These are phyloP conservation scores for Actinomortierella ambigua DNA, from an alignment of 371 early-diverging fungal genomes.

Conservation along the genomic window DNA sequence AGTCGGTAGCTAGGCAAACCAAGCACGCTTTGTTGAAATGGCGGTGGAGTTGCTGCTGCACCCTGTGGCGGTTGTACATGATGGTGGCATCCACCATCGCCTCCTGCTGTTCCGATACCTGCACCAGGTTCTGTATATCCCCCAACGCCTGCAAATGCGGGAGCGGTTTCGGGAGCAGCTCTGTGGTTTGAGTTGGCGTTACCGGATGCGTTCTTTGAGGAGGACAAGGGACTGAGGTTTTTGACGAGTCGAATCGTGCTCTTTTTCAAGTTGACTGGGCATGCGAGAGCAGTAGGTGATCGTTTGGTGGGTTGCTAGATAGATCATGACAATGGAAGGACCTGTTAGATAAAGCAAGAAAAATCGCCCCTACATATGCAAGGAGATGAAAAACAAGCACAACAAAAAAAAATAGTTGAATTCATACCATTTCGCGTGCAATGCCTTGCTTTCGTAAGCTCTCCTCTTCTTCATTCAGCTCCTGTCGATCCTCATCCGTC, in stretches of 20 bases:
- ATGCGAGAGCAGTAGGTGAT: slow-evolving; percentile 40
- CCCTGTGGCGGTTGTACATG: neutral
- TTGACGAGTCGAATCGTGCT: slow-evolving; percentile 39
- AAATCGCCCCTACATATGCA: no score
- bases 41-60: slow-evolving; percentile 9
- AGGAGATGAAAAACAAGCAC: neutral
- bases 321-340: neutral
- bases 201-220: no score
- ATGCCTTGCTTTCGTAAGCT: slow-evolving; percentile 26
- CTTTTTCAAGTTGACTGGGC: slow-evolving; percentile 40
- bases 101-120: neutral
- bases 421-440: slow-evolving; percentile 35
- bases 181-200: slow-evolving; percentile 30
- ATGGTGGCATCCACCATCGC: no score
- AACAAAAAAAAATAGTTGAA: neutral
- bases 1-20: slow-evolving; percentile 33
- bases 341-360: neutral
- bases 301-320: slow-evolving; percentile 45
- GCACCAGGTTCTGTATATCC: no score
- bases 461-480: slow-evolving; percentile 10
- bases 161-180: slow-evolving; percentile 16
- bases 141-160: no score
- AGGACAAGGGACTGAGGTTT: slow-evolving; percentile 9
- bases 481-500: neutral
- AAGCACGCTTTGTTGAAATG: slow-evolving; percentile 1